Conservation (phyloP, 164 flowering plant species). For the Vitis cinerea region DNA sequence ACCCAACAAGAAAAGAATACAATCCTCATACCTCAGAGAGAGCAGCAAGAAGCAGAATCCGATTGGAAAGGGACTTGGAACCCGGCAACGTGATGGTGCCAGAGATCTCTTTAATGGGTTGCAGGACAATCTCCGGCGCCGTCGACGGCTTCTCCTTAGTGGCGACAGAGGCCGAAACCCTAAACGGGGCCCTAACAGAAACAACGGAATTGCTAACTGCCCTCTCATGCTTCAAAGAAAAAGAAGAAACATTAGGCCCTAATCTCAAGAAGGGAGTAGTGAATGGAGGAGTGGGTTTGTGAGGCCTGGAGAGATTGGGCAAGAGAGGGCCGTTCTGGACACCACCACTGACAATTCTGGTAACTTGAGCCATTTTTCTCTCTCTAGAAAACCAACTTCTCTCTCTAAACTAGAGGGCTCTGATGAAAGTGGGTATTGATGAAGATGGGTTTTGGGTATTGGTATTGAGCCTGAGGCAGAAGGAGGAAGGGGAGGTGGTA, state of each 20-base stretch:
- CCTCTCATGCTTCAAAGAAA: slow-evolving; percentile 24
- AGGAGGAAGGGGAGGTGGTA: too few relatives aligned
- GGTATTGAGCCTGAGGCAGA: too few relatives aligned
- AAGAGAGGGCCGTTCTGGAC: slow-evolving; percentile 12
- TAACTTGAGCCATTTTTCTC: slow-evolving; percentile 38
- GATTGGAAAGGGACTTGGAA: slow-evolving; percentile 97
- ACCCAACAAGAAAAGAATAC: background rate
- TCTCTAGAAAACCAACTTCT: background rate
- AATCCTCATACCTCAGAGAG: slow-evolving; percentile 64
- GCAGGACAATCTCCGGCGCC: slow-evolving; percentile 79
- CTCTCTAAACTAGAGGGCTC: background rate
- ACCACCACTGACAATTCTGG: slow-evolving; percentile 21
- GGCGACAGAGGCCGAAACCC: slow-evolving; percentile 60
- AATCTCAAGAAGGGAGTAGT: slow-evolving; percentile 37
- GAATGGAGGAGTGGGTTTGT: slow-evolving; percentile 20
- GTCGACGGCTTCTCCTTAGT: slow-evolving; percentile 68
- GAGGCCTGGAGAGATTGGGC: slow-evolving; percentile 12
- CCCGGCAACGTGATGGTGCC: slow-evolving; percentile 87
- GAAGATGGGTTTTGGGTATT: background rate
- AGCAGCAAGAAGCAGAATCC: slow-evolving; percentile 93
- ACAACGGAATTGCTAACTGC: background rate
- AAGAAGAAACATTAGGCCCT: slow-evolving; percentile 11
- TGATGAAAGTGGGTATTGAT: background rate
- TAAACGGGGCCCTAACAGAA: slow-evolving; percentile 18
- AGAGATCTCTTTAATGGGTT: slow-evolving; percentile 86